Percentiles rank a stretch among this genome's conserved stretches.
Conservation (phyloP, 371 early-diverging fungal genomes). For the Mucor lusitanicus region DNA sequence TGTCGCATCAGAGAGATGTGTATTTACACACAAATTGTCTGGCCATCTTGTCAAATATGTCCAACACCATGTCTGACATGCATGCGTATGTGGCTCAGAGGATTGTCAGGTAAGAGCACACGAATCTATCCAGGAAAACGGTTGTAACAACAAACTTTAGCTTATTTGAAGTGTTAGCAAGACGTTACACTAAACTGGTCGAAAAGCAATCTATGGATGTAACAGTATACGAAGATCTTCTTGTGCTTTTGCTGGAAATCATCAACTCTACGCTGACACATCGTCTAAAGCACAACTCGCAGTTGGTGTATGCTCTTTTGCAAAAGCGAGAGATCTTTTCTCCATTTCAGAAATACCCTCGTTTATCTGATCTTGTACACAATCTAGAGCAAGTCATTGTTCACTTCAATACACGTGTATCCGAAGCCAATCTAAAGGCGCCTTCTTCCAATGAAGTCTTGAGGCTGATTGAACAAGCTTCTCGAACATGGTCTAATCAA, state of each 20-base stretch:
- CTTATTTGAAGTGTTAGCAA: conserved; percentile 68
- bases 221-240: conserved; percentile 67
- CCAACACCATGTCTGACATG: conserved; percentile 60
- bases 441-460: conserved; percentile 71
- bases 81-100: conserved; percentile 74
- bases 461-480: conserved; percentile 63
- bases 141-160: conserved; percentile 27
- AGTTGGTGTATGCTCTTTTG: conserved; percentile 74
- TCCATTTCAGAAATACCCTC: conserved; percentile 51
- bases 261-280: conserved; percentile 67
- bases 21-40: conserved; percentile 72
- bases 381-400: conserved; percentile 68
- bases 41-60: conserved; percentile 72
- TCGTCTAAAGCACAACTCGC: conserved; percentile 67
- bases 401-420: conserved; percentile 64
- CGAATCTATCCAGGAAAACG: not conserved
- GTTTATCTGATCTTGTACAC: conserved; percentile 61
- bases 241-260: conserved; percentile 69
- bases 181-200: conserved; percentile 63
- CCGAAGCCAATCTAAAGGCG: conserved; percentile 66
- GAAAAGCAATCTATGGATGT: conserved; percentile 44
- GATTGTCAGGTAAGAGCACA: conserved; percentile 58
- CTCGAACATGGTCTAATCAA: conserved; percentile 69
- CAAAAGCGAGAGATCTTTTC: conserved; percentile 70
- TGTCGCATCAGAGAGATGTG: conserved; percentile 71